Conservation (phyloP, 345 rosid genomes). For the Limnanthes douglasii region DNA sequence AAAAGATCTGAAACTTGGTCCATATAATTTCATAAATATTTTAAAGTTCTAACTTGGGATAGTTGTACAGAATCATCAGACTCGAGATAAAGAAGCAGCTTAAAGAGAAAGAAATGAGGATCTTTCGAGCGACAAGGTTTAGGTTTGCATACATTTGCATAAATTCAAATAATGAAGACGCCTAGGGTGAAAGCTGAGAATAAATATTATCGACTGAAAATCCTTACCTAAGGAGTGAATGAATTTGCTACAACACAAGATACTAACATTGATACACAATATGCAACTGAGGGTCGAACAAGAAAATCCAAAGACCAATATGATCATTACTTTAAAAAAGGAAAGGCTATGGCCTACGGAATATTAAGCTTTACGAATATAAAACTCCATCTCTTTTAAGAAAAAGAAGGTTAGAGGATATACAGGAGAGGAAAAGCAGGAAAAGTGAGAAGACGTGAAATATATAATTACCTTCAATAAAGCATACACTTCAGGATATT, state of each 20-base stretch:
- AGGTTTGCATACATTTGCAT: too few species aligned
- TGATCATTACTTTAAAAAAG: not conserved
- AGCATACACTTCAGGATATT: conserved; percentile 95
- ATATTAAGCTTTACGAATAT: not conserved
- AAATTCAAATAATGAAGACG: conserved; percentile 75
- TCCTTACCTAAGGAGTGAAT: conserved; percentile 51
- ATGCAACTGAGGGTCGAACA: too few species aligned
- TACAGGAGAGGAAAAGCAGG: not conserved
- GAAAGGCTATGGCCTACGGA: too few species aligned
- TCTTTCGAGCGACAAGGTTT: too few species aligned
- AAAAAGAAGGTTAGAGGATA: not conserved
- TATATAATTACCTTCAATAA: conserved; percentile 63
- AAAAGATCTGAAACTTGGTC: conserved; percentile 3
- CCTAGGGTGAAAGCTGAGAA: conserved; percentile 87
- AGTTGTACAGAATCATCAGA: conserved; percentile 98
- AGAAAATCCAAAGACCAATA: not conserved
- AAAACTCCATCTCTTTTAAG: not conserved
- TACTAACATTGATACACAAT: too few species aligned
- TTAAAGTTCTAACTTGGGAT: conserved; percentile 53
- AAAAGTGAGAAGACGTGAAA: not conserved
- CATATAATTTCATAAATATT: not conserved
- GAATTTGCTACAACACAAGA: conserved; percentile 53
- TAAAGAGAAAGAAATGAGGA: conserved; percentile 17
- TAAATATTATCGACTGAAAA: conserved; percentile 44
- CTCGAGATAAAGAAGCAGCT: conserved; percentile 84